A percentile compares a stretch with the other conserved stretches of the same genome.
phyloP scores from a whole-genome alignment of 352 stramenopile genomes.

The Globisporangium uncinulatum region DNA sequence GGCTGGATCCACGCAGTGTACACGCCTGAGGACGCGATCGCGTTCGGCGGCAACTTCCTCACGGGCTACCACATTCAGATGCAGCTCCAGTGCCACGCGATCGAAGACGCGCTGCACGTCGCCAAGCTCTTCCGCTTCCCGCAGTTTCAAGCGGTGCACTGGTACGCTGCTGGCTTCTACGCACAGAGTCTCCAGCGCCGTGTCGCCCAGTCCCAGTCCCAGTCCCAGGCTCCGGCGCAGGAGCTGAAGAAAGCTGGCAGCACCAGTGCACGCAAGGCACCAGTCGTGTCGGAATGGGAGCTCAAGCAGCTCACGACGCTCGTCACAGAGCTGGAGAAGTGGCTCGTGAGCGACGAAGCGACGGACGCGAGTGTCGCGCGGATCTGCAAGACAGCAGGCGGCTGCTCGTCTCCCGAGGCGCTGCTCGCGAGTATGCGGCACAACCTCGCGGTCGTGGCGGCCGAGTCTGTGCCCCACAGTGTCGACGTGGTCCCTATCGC shows the following conservation, averaged over 20 bases:
- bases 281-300: constrained; percentile 20
- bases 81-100: constrained; percentile 27
- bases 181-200: constrained; percentile 14
- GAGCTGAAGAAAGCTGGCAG: too few relatives aligned
- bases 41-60: constrained; percentile 41
- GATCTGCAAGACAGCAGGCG: constrained; percentile 12
- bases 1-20: constrained; percentile 44
- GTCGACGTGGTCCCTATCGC: not conserved
- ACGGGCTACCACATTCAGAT: constrained; percentile 29
- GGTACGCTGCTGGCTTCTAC: constrained; percentile 32
- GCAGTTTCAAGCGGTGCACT: constrained; percentile 26
- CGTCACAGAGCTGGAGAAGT: constrained; percentile 16
- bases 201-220: not conserved
- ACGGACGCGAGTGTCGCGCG: constrained; percentile 13
- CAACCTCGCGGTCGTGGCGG: not conserved
- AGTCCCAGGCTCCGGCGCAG: not conserved
- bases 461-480: too few relatives aligned
- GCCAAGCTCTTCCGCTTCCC: constrained; percentile 28
- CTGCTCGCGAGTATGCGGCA: constrained; percentile 11
- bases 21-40: constrained; percentile 35
- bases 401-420: not conserved
- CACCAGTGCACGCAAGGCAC: not conserved
- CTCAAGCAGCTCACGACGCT: constrained; percentile 15
- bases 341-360: constrained; percentile 10
- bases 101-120: constrained; percentile 23